Conservation (phyloP, 1,284 basidiomycete genomes). For the Ceratobasidium papillatum region DNA sequence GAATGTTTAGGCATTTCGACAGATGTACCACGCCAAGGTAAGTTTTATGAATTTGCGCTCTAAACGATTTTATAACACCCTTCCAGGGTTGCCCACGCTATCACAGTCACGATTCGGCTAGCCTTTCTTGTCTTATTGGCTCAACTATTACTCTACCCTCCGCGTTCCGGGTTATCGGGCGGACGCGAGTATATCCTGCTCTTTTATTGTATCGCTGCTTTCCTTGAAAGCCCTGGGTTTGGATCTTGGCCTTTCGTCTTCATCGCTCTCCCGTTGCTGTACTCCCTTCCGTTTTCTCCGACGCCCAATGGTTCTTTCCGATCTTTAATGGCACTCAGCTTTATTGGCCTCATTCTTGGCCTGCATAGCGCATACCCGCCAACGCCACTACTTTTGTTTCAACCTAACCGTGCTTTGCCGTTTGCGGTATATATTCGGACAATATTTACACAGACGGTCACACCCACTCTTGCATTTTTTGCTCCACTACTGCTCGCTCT, state of each 20-base stretch:
- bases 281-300: constrained; percentile 29
- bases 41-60: neutral
- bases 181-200: constrained; percentile 26
- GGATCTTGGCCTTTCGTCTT: constrained; percentile 33
- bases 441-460: constrained; percentile 27
- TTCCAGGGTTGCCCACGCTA: constrained; percentile 29
- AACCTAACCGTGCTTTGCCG: constrained; percentile 6
- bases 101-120: constrained; percentile 13
- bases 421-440: constrained; percentile 29
- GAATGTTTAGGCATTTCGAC: constrained; percentile 23
- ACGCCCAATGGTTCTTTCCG: constrained; percentile 26
- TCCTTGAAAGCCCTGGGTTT: constrained; percentile 15
- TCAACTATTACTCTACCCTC: constrained; percentile 20
- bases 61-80: neutral
- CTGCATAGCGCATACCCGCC: constrained; percentile 15
- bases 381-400: constrained; percentile 7
- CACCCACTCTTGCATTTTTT: constrained; percentile 29
- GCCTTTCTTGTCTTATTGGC: constrained; percentile 16
- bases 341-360: constrained; percentile 17
- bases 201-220: constrained; percentile 26
- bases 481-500: constrained; percentile 16
- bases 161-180: constrained; percentile 15
- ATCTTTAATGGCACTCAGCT: constrained; percentile 16
- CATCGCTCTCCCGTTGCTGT: constrained; percentile 13
- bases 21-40: constrained; percentile 25